These are phyloP conservation scores for Podaxis sp. DNA, from an alignment of 768 basidiomycete species.

Conservation along the genomic window DNA sequence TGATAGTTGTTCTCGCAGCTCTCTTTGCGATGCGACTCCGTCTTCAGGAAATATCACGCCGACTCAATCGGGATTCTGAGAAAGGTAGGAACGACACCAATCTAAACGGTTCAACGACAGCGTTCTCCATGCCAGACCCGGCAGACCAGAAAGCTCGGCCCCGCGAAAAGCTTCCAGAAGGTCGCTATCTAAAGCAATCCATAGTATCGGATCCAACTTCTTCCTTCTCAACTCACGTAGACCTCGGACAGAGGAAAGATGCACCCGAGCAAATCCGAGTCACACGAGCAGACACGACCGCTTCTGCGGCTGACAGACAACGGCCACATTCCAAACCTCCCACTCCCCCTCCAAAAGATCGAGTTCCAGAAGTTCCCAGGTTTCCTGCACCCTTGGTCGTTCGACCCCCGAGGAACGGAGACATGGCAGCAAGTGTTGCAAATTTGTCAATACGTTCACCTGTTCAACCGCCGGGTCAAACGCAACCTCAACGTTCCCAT, in stretches of 20 bases:
- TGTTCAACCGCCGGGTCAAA: background rate
- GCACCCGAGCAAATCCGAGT: background rate
- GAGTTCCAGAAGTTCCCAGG: slow-evolving; percentile 1
- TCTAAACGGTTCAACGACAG: background rate
- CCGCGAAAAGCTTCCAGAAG: background rate
- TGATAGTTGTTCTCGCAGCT: background rate
- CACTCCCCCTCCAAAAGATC: background rate
- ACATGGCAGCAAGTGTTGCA: background rate
- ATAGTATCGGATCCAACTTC: background rate
- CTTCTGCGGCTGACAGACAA: background rate
- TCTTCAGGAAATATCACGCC: background rate
- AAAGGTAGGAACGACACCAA: no score
- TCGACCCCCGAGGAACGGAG: background rate
- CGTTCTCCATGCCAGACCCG: background rate
- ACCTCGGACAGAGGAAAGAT: background rate
- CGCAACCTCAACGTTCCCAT: background rate
- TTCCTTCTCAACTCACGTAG: background rate
- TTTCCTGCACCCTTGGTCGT: background rate
- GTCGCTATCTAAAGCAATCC: background rate
- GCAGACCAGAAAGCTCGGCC: background rate
- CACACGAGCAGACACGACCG: background rate
- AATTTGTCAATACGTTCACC: background rate
- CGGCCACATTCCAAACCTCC: background rate
- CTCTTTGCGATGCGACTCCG: background rate
- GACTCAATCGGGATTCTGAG: background rate